phyloP scores from a whole-genome alignment of 78 protist genomes.

The Pigoraptor vietnamica region DNA sequence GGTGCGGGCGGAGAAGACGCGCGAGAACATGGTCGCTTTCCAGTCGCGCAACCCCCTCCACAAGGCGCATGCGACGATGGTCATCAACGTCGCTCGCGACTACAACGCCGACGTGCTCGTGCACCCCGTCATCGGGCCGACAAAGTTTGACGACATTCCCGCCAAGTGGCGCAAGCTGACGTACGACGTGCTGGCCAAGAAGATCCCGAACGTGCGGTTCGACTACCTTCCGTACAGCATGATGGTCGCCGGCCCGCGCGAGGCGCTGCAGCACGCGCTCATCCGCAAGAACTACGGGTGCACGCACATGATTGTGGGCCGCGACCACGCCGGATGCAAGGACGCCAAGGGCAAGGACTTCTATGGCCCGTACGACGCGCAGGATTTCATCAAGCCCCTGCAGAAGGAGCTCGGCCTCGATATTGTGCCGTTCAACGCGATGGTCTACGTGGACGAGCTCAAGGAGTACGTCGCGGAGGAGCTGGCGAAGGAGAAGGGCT shows the following conservation, averaged over 20 bases:
- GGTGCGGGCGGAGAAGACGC: constrained; percentile 59
- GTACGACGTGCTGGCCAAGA: constrained; percentile 56
- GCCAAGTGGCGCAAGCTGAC: constrained; percentile 76
- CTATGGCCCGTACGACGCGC: constrained; percentile 83
- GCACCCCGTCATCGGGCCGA: constrained; percentile 90
- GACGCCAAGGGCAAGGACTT: constrained; percentile 61
- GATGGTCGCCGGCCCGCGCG: constrained; percentile 91
- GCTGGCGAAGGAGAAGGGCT: constrained; percentile 64
- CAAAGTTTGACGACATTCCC: constrained; percentile 89
- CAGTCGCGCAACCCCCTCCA: constrained; percentile 94
- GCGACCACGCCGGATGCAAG: constrained; percentile 92
- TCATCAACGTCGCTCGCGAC: constrained; percentile 57
- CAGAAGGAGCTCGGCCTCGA: constrained; percentile 64
- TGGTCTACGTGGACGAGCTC: constrained; percentile 69
- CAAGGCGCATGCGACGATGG: constrained; percentile 78
- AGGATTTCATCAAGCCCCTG: constrained; percentile 63
- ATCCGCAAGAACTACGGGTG: constrained; percentile 91
- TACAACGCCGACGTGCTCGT: constrained; percentile 64
- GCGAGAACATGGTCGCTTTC: constrained; percentile 79
- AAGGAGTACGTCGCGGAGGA: constrained; percentile 69
- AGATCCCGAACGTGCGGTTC: constrained; percentile 31
- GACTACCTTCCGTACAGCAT: constrained; percentile 60
- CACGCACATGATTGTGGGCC: constrained; percentile 91
- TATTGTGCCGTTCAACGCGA: constrained; percentile 80
- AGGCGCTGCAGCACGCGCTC: constrained; percentile 91